Evolutionary conservation across 2,329 filamentous ascomycete species (phyloP), one percentile per base, ranked within the genome.

Genomic region (Epichloe scottii): DNA sequence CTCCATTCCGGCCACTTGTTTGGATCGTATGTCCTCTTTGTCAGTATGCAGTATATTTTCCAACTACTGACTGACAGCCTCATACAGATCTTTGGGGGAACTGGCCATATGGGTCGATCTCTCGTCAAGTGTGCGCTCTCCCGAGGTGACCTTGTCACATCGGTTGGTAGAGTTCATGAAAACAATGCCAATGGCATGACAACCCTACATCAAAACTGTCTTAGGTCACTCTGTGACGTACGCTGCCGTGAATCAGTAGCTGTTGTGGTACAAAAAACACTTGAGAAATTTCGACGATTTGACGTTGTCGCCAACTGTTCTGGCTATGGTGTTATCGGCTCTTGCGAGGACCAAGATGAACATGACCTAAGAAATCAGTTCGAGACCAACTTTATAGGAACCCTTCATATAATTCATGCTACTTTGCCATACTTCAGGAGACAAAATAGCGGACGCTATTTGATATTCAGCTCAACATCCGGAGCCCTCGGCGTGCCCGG

Each of bases 371-470:
- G 89, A 53, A 91, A 95, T 62, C 93, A 97, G 67, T 96, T 97
- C 69, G 89, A 94, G 73, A 96, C 90, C 21, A 98, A 98, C 68
- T 95, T 96, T 68, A 91, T 95, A 75, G 93, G 93, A 50, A 94
- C 89, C 0, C 69, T 97, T 53, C 87, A 97, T 68, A 95, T 98
- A 60, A 85, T 97, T 53, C 89, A 96, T 65, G 73, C 87, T 19
- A 90, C 86, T 1, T 71, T 97, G 38, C 89, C 90, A 0, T 89
- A 95, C 69, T 94, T 97, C 59, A 82, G 91, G 48, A 76, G 82
- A 56, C 84, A 88, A 56, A 76, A 77, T 21, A 74, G 72, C 1
- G 93, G 93, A 1, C 80, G 90, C 33, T 97, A 96, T 66, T 75
- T 97, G 48, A 95, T 97, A 56, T 96, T 97, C 70, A 95, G 89